These are phyloP conservation scores for Amanita fuliginea DNA, from an alignment of 768 basidiomycete genomes.

Conservation along the genomic window DNA sequence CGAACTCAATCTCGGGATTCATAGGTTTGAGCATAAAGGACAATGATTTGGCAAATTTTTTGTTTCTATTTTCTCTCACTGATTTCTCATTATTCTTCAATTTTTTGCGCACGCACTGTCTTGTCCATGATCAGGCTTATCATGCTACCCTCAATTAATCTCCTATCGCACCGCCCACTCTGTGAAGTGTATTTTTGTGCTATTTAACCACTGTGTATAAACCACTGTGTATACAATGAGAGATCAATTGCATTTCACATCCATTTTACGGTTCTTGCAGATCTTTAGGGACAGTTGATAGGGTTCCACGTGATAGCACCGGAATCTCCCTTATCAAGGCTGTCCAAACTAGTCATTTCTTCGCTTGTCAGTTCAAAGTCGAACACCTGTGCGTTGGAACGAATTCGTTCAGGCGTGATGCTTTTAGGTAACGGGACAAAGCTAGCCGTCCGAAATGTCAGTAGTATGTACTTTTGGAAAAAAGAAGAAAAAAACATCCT, in stretches of 20 bases:
- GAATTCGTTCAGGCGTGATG: constrained; percentile 56
- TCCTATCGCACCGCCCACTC: background rate
- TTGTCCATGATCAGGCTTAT: background rate
- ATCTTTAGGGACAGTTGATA: constrained; percentile 36
- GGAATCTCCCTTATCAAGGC: constrained; percentile 57
- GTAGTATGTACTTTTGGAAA: background rate
- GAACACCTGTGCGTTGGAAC: constrained; percentile 62
- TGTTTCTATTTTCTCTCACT: background rate
- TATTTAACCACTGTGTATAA: constrained; percentile 1
- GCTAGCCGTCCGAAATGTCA: constrained; percentile 24
- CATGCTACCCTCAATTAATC: constrained; percentile 2
- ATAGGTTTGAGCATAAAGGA: background rate
- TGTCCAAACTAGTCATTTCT: constrained; percentile 58
- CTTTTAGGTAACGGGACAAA: constrained; percentile 81
- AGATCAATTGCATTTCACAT: background rate
- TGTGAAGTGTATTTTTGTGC: constrained; percentile 5
- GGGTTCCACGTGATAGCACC: constrained; percentile 85
- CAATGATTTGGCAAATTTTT: background rate
- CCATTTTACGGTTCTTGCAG: background rate
- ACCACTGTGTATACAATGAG: background rate
- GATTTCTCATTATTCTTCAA: background rate
- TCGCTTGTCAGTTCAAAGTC: constrained; percentile 59
- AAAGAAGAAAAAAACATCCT: constrained; percentile 10
- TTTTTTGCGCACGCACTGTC: constrained; percentile 1
- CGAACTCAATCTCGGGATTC: constrained; percentile 12